Base-by-base conservation (phyloP, 495 filamentous ascomycete species). In the Parmelia sp. region DNA sequence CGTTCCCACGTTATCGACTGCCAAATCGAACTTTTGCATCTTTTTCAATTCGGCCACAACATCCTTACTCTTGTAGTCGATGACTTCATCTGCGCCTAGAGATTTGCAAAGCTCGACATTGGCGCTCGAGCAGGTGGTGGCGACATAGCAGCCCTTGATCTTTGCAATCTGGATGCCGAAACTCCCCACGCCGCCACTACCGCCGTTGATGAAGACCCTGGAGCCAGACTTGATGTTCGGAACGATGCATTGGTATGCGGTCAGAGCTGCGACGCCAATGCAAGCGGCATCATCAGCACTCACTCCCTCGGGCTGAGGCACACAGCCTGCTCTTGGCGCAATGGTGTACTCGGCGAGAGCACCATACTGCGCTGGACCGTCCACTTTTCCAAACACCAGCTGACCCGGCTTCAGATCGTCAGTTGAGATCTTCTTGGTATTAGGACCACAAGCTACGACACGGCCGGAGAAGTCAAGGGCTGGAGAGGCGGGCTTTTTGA, bases 381-480 rank as follows among this genome's bases (percentile, higher is more conserved):
- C 74, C 2, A 72, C 56, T 9, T 68, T 66, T 3, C 88, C 88
- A 69, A 80, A 88, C 27, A 90, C 84, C 0, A 80, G 61, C 60
- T 87, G 78, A 23, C 85, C 86, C 0, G 73, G 55, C 19, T 71
- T 70, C 49, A 86, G 75, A 10, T 59, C 57, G 7, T 59, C 36
- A 3, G 29, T 4, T 8, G 56, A 37, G 7, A 70, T 66, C 2
- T 72, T 31, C n/a, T 61, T 53, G 6, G 42, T 19, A 1, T 47
- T 39, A 11, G 63, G 39, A 4, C 57, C 57, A 10, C 21, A 11
- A 1, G 77, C 67, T 23, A 82, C 77, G 15, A 91, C 79, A 15
- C 78, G 79, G 6, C 88, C 88, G 60, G 79, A 79, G 68, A 86
- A 87, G 71, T 91, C 88, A 71, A 86, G 74, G 0, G 84, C 82